phyloP scores from a whole-genome alignment of 805 yeast genomes.

The Cyberlindnera veronae region DNA sequence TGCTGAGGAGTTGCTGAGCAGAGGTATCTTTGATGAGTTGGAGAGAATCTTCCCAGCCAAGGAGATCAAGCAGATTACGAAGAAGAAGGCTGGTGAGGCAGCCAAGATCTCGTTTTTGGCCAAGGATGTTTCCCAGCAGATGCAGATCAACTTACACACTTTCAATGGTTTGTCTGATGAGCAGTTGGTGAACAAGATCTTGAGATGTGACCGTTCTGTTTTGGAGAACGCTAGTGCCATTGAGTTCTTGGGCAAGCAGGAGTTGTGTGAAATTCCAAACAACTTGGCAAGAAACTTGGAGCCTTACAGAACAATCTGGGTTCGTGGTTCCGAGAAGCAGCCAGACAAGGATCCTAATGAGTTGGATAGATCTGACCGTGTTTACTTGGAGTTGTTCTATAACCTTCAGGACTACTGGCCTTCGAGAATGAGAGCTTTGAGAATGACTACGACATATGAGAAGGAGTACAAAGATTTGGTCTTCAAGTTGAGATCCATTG shows the following conservation, averaged over 20 bases:
- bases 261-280: conserved; percentile 55
- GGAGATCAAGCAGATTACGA: conserved; percentile 32
- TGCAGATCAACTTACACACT: conserved; percentile 72
- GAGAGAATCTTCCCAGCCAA: conserved; percentile 53
- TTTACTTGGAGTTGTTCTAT: conserved; percentile 63
- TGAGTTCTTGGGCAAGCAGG: conserved; percentile 70
- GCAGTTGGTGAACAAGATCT: conserved; percentile 50
- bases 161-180: conserved; percentile 51
- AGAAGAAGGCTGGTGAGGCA: conserved; percentile 40
- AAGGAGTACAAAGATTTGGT: conserved; percentile 64
- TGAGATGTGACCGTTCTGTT: conserved; percentile 57
- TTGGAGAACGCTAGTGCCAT: conserved; percentile 52
- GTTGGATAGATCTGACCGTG: conserved; percentile 66
- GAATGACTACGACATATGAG: conserved; percentile 52
- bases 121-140: conserved; percentile 72
- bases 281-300: conserved; percentile 52
- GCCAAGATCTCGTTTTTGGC: conserved; percentile 56
- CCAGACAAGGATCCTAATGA: conserved; percentile 55
- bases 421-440: conserved; percentile 62
- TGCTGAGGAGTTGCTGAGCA: conserved; percentile 47
- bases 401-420: conserved; percentile 71
- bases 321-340: conserved; percentile 29
- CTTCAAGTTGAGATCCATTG: conserved; percentile 51
- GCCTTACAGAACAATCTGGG: conserved; percentile 58
- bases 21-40: conserved; percentile 64